A percentile compares a stretch with the other conserved stretches of the same genome.
Evolutionary conservation across 192 early-diverging fungal species (phyloP).

Genomic region (Cladochytrium replicatum): DNA sequence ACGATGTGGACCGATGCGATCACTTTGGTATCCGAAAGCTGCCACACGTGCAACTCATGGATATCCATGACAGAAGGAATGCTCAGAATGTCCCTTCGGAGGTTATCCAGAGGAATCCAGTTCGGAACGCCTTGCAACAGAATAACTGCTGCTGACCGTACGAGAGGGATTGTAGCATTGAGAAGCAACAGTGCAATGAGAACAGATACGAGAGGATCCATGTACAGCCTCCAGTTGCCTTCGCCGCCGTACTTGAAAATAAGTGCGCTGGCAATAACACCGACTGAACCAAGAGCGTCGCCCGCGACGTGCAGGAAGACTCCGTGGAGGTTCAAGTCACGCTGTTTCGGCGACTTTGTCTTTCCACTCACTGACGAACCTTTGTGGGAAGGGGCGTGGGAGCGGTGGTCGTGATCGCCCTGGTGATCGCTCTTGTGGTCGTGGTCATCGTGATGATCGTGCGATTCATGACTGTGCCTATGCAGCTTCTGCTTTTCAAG

Average conservation of each 20-base stretch:
- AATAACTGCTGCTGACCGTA: constrained; percentile 61
- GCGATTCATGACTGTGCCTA: constrained; percentile 19
- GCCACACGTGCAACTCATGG: constrained; percentile 92
- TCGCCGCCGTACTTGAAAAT: constrained; percentile 55
- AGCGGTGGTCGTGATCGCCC: constrained; percentile 25
- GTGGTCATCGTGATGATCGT: constrained; percentile 9
- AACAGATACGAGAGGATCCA: constrained; percentile 72
- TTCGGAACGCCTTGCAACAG: constrained; percentile 73
- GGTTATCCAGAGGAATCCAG: constrained; percentile 48
- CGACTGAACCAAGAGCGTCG: constrained; percentile 79
- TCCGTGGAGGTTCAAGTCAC: constrained; percentile 57
- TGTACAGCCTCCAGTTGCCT: constrained; percentile 64
- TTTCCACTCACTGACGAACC: constrained; percentile 7
- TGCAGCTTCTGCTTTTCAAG: constrained; percentile 13
- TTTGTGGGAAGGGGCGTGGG: constrained; percentile 25
- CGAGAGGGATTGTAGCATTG: constrained; percentile 47
- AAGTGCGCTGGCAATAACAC: constrained; percentile 70
- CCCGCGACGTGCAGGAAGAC: constrained; percentile 87
- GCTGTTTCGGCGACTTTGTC: constrained; percentile 1
- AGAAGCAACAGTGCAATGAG: constrained; percentile 57
- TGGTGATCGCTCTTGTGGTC: too few species aligned
- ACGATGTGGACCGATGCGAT: constrained; percentile 77
- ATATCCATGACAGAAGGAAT: constrained; percentile 59
- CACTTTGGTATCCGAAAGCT: constrained; percentile 72
- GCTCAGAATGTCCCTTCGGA: constrained; percentile 41